Conservation (phyloP, 768 basidiomycete species). For the Pholiota molesta region DNA sequence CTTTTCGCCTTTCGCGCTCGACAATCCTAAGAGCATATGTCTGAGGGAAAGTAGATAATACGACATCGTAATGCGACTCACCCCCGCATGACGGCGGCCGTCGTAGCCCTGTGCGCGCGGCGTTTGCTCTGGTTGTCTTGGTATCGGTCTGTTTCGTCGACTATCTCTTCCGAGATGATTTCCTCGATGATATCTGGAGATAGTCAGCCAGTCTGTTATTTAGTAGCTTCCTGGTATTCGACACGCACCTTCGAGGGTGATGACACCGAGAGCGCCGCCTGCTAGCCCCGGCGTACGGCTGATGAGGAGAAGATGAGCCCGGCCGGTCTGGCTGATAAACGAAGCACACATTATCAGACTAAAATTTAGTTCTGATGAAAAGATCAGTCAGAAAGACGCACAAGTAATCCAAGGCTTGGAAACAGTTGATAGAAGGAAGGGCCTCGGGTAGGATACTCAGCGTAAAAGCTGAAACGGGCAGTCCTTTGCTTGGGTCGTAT, state of each 20-base stretch:
- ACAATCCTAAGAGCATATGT: constrained; percentile 21
- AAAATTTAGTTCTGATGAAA: background rate
- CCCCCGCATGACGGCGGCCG: constrained; percentile 82
- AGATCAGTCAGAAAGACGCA: constrained; percentile 33
- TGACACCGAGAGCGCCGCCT: constrained; percentile 88
- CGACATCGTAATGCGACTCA: constrained; percentile 31
- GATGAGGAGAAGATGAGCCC: constrained; percentile 89
- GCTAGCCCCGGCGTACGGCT: constrained; percentile 80
- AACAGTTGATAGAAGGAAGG: constrained; percentile 84
- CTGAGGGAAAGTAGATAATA: background rate
- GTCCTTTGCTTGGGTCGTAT: constrained; percentile 83
- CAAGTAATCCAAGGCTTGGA: constrained; percentile 95
- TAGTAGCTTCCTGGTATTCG: background rate
- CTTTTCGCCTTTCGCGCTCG: constrained; percentile 36
- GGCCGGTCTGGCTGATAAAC: constrained; percentile 78
- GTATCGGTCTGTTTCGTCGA: constrained; percentile 92
- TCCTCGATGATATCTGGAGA: constrained; percentile 83
- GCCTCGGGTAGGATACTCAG: constrained; percentile 92
- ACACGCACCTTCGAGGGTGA: constrained; percentile 78
- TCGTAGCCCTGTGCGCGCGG: constrained; percentile 70
- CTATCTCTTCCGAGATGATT: constrained; percentile 95
- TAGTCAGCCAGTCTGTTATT: background rate
- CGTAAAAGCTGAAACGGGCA: constrained; percentile 74
- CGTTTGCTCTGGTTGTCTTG: constrained; percentile 85
- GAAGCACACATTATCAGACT: background rate